Percentiles rank a stretch among this genome's conserved stretches.
These are phyloP conservation scores for Symbiodinium pilosum DNA, from an alignment of 73 alveolate genomes.

Conservation along the genomic window DNA sequence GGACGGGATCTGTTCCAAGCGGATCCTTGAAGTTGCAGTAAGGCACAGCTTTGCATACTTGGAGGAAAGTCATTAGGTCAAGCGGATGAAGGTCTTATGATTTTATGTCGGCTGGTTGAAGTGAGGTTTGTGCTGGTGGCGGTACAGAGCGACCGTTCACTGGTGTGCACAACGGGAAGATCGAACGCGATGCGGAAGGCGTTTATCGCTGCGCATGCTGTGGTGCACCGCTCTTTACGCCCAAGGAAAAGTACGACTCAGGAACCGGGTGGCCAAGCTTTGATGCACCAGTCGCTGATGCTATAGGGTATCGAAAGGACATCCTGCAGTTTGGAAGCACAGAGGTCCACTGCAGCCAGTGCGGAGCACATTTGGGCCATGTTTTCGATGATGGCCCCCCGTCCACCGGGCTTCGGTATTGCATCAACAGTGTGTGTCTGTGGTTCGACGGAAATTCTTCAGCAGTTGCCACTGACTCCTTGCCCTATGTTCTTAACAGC, in stretches of 20 bases:
- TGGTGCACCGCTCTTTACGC: slow-evolving; percentile 95
- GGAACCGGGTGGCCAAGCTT: slow-evolving; percentile 97
- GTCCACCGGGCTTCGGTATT: slow-evolving; percentile 96
- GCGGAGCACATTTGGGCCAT: slow-evolving; percentile 97
- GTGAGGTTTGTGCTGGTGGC: slow-evolving; percentile 66
- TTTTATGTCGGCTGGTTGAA: no score
- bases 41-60: no score
- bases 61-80: no score
- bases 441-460: slow-evolving; percentile 27
- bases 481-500: slow-evolving; percentile 43
- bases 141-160: slow-evolving; percentile 79
- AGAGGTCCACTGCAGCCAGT: slow-evolving; percentile 95
- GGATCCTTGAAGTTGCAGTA: slow-evolving; percentile 36
- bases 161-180: slow-evolving; percentile 40
- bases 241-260: slow-evolving; percentile 96
- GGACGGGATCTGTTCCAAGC: slow-evolving; percentile 28
- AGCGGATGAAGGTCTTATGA: no score
- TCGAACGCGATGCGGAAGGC: slow-evolving; percentile 62
- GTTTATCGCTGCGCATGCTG: slow-evolving; percentile 96
- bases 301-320: slow-evolving; percentile 43
- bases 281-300: slow-evolving; percentile 89
- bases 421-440: slow-evolving; percentile 96
- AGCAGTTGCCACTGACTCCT: not conserved
- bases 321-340: slow-evolving; percentile 64
- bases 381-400: slow-evolving; percentile 96